A percentile compares a stretch with the other conserved stretches of the same genome.
Evolutionary conservation across 345 rosid species (phyloP).

Genomic region (Acer saccharum): DNA sequence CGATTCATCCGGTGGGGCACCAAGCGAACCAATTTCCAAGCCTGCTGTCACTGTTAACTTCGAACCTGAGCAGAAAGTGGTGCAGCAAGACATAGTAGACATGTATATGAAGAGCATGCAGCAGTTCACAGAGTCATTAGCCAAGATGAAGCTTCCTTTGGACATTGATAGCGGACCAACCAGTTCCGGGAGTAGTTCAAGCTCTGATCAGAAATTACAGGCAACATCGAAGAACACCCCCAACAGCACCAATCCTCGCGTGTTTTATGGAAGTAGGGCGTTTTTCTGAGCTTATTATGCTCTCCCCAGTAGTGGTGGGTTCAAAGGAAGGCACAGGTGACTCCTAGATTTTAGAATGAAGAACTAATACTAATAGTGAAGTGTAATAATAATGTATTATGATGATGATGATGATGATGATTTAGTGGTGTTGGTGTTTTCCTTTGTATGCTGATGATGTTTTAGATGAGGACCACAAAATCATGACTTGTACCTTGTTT

Average conservation of each 20-base stretch:
- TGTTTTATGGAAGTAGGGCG: conserved; percentile 96
- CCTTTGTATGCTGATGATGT: conserved; percentile 52
- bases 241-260: conserved; percentile 60
- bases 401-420: background rate
- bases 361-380: conserved; percentile 75
- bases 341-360: conserved; percentile 57
- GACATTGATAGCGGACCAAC: conserved; percentile 72
- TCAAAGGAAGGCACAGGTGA: conserved; percentile 67
- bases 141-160: conserved; percentile 98
- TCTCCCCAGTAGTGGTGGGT: conserved; percentile 12
- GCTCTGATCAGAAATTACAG: conserved; percentile 73
- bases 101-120: conserved; percentile 99
- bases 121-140: conserved; percentile 97
- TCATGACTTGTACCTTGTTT: conserved; percentile 49
- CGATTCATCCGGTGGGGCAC: conserved; percentile 52
- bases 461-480: conserved; percentile 40
- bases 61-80: conserved; percentile 76
- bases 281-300: conserved; percentile 70
- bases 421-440: conserved; percentile 59
- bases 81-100: conserved; percentile 95
- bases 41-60: conserved; percentile 55
- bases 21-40: conserved; percentile 40
- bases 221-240: conserved; percentile 57
- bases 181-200: conserved; percentile 80
- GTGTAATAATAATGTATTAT: conserved; percentile 56